These are phyloP conservation scores for Wickerhamomyces ciferrii DNA, from an alignment of 805 yeast species.

Conservation along the genomic window DNA sequence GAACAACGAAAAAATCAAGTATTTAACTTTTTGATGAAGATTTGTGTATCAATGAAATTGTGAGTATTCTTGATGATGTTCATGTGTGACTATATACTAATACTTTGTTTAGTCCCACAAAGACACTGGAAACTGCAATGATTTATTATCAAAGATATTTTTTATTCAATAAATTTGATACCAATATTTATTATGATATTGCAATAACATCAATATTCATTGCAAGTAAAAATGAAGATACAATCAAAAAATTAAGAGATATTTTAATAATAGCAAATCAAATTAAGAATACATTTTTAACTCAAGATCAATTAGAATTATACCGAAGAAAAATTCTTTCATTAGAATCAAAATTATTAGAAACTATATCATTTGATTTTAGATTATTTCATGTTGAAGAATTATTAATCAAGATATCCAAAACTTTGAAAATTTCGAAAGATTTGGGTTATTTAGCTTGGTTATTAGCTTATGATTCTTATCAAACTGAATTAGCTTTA, in stretches of 20 bases:
- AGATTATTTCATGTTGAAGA: constrained; percentile 64
- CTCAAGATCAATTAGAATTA: constrained; percentile 37
- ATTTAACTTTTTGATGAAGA: constrained; percentile 46
- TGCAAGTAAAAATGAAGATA: constrained; percentile 78
- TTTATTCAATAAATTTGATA: constrained; percentile 57
- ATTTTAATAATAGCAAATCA: constrained; percentile 40
- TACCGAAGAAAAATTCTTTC: constrained; percentile 52
- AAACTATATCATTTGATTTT: constrained; percentile 76
- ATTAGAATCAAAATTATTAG: constrained; percentile 69
- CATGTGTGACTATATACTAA: not conserved
- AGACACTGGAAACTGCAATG: constrained; percentile 67
- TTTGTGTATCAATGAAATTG: constrained; percentile 50
- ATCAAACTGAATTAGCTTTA: constrained; percentile 62
- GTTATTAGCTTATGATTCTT: constrained; percentile 71
- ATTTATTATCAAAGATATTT: constrained; percentile 67
- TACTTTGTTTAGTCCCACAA: constrained; percentile 38
- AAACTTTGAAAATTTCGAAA: constrained; percentile 39
- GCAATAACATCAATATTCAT: constrained; percentile 64
- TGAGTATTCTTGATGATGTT: not conserved
- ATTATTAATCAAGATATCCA: constrained; percentile 56
- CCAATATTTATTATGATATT: constrained; percentile 51
- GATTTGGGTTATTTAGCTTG: constrained; percentile 55
- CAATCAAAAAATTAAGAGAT: constrained; percentile 68
- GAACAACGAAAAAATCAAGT: constrained; percentile 49
- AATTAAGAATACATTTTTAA: constrained; percentile 22